Conservation (phyloP, 768 basidiomycete genomes). For the Rhodotorula toruloides region DNA sequence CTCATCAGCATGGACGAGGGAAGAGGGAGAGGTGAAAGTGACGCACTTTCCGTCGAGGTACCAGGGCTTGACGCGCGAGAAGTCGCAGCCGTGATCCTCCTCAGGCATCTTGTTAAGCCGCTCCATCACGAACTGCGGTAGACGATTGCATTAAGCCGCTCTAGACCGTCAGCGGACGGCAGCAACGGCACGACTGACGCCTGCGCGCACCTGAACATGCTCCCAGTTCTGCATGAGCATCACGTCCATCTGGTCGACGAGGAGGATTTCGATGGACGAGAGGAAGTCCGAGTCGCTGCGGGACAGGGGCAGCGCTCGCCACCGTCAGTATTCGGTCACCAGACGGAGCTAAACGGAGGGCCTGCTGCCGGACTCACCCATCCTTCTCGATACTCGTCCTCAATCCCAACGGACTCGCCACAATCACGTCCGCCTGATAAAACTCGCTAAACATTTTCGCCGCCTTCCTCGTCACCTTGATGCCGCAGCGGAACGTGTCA, state of each 20-base stretch:
- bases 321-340: not conserved
- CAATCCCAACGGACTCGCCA: conserved; percentile 89
- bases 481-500: conserved; percentile 84
- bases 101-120: conserved; percentile 84
- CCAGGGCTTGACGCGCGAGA: conserved; percentile 96
- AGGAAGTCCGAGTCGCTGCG: conserved; percentile 78
- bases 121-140: conserved; percentile 56
- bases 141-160: no score
- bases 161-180: not conserved
- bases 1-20: not conserved
- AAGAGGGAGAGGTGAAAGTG: conserved; percentile 1
- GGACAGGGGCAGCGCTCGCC: not conserved
- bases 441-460: conserved; percentile 87
- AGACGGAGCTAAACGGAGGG: not conserved
- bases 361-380: conserved; percentile 56
- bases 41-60: conserved; percentile 89
- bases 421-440: conserved; percentile 80
- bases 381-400: conserved; percentile 91
- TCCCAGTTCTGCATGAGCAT: conserved; percentile 99
- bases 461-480: conserved; percentile 87
- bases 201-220: conserved; percentile 69
- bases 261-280: conserved; percentile 80
- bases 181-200: not conserved
- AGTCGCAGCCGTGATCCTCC: conserved; percentile 87
- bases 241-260: conserved; percentile 89